Evolutionary conservation across 805 yeast species (phyloP).

Genomic region (Metschnikowia orientalis): DNA sequence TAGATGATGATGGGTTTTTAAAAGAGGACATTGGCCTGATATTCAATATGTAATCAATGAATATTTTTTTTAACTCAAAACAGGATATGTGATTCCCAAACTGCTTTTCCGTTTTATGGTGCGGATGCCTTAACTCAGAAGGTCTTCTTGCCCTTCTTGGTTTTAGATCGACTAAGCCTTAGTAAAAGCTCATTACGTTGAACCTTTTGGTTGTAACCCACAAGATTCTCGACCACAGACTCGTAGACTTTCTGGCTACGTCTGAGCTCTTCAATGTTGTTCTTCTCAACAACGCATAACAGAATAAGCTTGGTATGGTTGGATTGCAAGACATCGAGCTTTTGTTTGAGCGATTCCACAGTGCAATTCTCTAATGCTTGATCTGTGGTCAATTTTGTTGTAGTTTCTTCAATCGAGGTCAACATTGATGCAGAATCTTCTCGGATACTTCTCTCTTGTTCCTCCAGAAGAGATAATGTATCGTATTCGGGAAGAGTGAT

Average conservation of each 20-base stretch:
- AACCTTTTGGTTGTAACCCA: constrained; percentile 83
- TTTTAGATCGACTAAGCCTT: constrained; percentile 28
- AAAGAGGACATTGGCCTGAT: constrained; percentile 17
- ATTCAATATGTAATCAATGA: constrained; percentile 6
- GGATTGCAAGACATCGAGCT: constrained; percentile 30
- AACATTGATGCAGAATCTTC: constrained; percentile 26
- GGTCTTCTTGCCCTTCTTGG: constrained; percentile 17
- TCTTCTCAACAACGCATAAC: constrained; percentile 47
- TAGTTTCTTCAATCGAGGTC: constrained; percentile 32
- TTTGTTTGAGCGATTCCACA: constrained; percentile 26
- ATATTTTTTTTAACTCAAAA: too few relatives aligned
- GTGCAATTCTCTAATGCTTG: constrained; percentile 22
- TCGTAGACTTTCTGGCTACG: constrained; percentile 76
- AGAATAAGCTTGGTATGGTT: constrained; percentile 25
- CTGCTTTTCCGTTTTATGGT: neutral
- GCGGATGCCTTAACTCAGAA: constrained; percentile 4
- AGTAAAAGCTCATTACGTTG: constrained; percentile 47
- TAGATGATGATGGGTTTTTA: constrained; percentile 15
- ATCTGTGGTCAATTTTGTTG: constrained; percentile 28
- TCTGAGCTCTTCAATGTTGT: constrained; percentile 44
- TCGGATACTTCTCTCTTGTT: constrained; percentile 22
- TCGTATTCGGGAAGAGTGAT: constrained; percentile 35
- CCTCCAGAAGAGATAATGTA: constrained; percentile 26
- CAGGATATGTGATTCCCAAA: too few relatives aligned
- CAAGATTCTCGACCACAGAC: constrained; percentile 80